These are phyloP conservation scores for Aureobasidium leucospermi DNA, from an alignment of 2,329 filamentous ascomycete genomes.

Conservation along the genomic window DNA sequence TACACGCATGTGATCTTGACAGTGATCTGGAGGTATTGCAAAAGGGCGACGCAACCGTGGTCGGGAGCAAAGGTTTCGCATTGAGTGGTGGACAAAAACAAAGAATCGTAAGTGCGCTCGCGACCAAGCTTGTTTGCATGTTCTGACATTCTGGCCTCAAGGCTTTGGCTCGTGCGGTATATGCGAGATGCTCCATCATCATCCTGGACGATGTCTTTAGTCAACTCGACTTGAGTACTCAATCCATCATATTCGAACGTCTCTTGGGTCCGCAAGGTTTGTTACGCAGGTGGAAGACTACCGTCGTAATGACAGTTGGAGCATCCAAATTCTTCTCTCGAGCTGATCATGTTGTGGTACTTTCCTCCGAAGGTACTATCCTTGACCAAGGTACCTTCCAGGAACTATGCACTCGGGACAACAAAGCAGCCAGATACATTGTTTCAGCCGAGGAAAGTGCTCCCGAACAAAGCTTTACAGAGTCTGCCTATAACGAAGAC, in stretches of 20 bases:
- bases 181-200: constrained; percentile 70
- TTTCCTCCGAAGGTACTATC: neutral
- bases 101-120: constrained; percentile 54
- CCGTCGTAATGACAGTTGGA: constrained; percentile 33
- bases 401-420: constrained; percentile 21
- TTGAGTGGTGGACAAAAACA: constrained; percentile 77
- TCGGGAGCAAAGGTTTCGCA: constrained; percentile 79
- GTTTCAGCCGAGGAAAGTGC: neutral
- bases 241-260: constrained; percentile 34
- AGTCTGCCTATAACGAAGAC: neutral
- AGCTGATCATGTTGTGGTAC: constrained; percentile 35
- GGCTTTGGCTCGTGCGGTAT: constrained; percentile 62
- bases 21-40: constrained; percentile 72
- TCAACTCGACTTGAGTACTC: constrained; percentile 58
- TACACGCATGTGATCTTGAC: constrained; percentile 64
- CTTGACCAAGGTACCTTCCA: constrained; percentile 24
- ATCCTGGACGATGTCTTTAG: constrained; percentile 74
- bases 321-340: constrained; percentile 27
- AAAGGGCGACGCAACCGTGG: constrained; percentile 65
- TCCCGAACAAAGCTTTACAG: neutral
- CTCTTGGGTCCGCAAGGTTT: constrained; percentile 37
- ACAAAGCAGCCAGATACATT: neutral
- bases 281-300: constrained; percentile 31
- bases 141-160: neutral
- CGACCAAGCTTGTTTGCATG: neutral